Conservation (phyloP, 208 protist genomes). For the Herpetomonas muscarum region DNA sequence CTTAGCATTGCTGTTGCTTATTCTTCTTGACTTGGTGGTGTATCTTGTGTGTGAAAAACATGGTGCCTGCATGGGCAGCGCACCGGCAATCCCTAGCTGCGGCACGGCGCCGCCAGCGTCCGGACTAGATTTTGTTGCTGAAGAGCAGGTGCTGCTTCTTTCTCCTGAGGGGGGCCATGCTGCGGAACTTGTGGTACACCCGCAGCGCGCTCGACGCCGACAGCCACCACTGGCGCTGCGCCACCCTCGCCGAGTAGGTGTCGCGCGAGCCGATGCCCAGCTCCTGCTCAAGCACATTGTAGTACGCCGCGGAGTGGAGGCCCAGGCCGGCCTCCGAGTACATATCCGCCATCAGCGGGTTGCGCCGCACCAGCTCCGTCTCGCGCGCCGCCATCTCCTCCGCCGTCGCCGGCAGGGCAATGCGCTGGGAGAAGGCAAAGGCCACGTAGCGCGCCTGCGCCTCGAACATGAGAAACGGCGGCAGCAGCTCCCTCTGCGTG, state of each 20-base stretch:
- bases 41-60: too few relatives aligned
- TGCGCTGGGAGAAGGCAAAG: conserved; percentile 69
- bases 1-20: too few relatives aligned
- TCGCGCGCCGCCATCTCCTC: conserved; percentile 28
- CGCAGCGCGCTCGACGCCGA: conserved; percentile 52
- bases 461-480: conserved; percentile 82
- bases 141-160: conserved; percentile 87
- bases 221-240: conserved; percentile 66
- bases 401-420: conserved; percentile 35
- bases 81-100: too few relatives aligned
- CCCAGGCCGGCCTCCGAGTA: conserved; percentile 44
- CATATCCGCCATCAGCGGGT: conserved; percentile 34
- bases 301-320: conserved; percentile 80
- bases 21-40: too few relatives aligned
- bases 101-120: too few relatives aligned
- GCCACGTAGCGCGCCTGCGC: conserved; percentile 78
- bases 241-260: conserved; percentile 68
- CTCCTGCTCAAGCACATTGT: conserved; percentile 76
- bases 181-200: conserved; percentile 69
- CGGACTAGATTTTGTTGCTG: conserved; percentile 83
- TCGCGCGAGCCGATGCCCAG: conserved; percentile 66
- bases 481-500: conserved; percentile 66
- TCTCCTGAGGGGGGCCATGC: conserved; percentile 80
- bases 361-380: conserved; percentile 25
- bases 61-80: too few relatives aligned